Evolutionary conservation across 2,329 filamentous ascomycete species (phyloP).

Genomic region (Fusarium temperatum): DNA sequence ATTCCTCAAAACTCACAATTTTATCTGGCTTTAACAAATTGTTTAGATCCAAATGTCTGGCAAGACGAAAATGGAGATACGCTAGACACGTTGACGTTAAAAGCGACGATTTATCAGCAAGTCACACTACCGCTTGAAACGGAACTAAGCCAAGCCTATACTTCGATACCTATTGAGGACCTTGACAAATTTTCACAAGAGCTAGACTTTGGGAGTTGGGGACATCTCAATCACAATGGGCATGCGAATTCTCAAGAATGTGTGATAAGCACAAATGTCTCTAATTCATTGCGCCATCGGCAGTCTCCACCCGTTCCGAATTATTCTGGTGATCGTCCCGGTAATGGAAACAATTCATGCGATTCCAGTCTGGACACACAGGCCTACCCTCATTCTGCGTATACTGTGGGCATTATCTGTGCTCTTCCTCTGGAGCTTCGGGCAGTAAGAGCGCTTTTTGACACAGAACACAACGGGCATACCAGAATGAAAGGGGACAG

Average conservation of each 20-base stretch:
- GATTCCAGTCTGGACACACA: too few species aligned
- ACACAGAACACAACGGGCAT: background rate
- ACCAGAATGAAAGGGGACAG: background rate
- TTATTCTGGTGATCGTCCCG: too few species aligned
- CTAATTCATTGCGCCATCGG: too few species aligned
- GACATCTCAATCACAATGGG: rapidly evolving
- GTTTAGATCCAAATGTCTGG: background rate
- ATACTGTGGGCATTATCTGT: rapidly evolving
- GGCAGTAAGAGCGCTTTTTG: background rate
- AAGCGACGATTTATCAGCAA: background rate
- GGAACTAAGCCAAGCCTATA: background rate
- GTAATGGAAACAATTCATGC: too few species aligned
- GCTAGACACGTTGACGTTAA: rapidly evolving
- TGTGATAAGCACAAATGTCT: rapidly evolving
- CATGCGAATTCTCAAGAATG: rapidly evolving
- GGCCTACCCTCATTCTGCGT: background rate
- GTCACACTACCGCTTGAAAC: background rate
- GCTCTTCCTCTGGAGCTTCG: background rate
- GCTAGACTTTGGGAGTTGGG: background rate
- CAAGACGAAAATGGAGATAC: rapidly evolving
- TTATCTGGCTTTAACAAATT: background rate
- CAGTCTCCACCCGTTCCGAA: too few species aligned
- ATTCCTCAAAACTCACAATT: background rate
- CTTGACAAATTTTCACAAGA: background rate
- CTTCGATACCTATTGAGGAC: rapidly evolving